These are phyloP conservation scores for Stentor coeruleus DNA, from an alignment of 73 alveolate genomes.

Conservation along the genomic window DNA sequence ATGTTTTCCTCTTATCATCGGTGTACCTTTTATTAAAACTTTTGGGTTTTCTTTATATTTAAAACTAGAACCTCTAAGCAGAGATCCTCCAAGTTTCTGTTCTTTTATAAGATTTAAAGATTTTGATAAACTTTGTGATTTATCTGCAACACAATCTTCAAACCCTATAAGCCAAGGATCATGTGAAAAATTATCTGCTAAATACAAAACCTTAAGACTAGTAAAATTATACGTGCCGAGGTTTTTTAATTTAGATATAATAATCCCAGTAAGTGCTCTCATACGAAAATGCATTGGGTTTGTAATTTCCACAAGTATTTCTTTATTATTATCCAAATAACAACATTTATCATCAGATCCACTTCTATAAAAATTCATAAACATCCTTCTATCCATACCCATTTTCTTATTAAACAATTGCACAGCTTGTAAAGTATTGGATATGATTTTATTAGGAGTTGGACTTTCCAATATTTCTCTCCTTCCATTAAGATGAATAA, in stretches of 20 bases:
- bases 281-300: neutral
- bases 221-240: neutral
- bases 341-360: neutral
- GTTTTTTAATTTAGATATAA: no score
- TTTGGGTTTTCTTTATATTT: no score
- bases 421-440: neutral
- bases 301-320: neutral
- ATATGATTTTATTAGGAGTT: neutral
- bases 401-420: neutral
- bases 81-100: neutral
- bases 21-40: neutral
- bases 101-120: no score
- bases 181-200: neutral
- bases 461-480: neutral
- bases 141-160: neutral
- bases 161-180: constrained; percentile 10
- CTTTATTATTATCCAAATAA: neutral
- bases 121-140: neutral
- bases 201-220: neutral
- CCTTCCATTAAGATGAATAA: neutral
- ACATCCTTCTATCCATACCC: neutral
- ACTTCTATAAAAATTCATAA: no score
- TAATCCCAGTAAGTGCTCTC: neutral
- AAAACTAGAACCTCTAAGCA: neutral
- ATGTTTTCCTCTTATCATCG: neutral